phyloP scores from a whole-genome alignment of 2,329 filamentous ascomycete genomes.

The Sphaerulina vaccinii region DNA sequence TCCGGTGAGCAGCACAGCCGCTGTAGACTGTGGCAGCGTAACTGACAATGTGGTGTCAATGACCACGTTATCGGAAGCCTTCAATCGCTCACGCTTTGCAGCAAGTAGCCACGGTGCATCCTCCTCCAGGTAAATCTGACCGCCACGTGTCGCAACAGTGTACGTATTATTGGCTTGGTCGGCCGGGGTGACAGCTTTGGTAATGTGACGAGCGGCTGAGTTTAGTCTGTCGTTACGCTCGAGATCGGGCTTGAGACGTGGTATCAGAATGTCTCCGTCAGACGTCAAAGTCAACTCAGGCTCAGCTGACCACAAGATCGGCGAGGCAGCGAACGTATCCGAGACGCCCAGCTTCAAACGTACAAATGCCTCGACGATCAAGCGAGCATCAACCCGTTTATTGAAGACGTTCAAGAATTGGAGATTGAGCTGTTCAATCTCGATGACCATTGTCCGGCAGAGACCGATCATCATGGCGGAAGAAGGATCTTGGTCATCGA shows the following conservation, averaged over 20 bases:
- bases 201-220: conserved; percentile 27
- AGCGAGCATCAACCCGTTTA: conserved; percentile 13
- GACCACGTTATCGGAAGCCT: not conserved
- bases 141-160: conserved; percentile 13
- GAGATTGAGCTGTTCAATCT: conserved; percentile 21
- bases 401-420: conserved; percentile 22
- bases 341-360: conserved; percentile 18
- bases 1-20: conserved; percentile 15
- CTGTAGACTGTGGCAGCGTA: conserved; percentile 10
- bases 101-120: conserved; percentile 15
- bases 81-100: conserved; percentile 1
- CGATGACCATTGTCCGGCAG: conserved; percentile 21
- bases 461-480: conserved; percentile 24
- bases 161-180: conserved; percentile 9
- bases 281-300: conserved; percentile 25
- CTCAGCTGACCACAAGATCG: conserved; percentile 22
- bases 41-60: conserved; percentile 13
- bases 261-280: conserved; percentile 21
- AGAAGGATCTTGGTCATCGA: conserved; percentile 17
- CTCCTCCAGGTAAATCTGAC: conserved; percentile 15
- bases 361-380: conserved; percentile 20
- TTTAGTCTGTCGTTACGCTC: conserved; percentile 32
- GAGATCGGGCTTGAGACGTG: conserved; percentile 23
- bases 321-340: conserved; percentile 8
- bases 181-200: conserved; percentile 10